Conservation (phyloP, 257 asterid species). For the Solanum pimpinellifolium region DNA sequence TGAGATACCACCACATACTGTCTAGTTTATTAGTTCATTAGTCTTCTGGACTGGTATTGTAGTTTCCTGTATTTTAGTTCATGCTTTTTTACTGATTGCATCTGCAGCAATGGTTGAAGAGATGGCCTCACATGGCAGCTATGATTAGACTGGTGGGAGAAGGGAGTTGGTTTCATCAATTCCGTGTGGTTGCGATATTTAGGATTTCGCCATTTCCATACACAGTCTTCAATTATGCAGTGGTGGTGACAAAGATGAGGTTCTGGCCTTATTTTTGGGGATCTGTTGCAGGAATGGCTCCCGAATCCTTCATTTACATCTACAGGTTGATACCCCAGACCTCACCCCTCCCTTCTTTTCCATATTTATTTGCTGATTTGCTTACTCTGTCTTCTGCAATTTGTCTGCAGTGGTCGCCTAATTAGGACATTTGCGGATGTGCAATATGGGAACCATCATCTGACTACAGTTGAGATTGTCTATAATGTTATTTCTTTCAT, state of each 20-base stretch:
- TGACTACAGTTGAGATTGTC: constrained; percentile 62
- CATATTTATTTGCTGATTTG: neutral
- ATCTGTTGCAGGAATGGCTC: constrained; percentile 85
- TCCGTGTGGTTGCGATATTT: constrained; percentile 75
- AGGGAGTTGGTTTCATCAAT: constrained; percentile 86
- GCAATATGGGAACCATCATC: constrained; percentile 54
- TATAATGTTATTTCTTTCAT: constrained; percentile 66
- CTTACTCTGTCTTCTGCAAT: neutral
- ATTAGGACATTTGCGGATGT: constrained; percentile 78
- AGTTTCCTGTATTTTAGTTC: neutral
- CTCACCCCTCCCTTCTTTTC: neutral
- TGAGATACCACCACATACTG: neutral
- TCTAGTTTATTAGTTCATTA: neutral
- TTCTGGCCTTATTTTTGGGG: constrained; percentile 91
- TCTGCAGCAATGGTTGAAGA: constrained; percentile 66
- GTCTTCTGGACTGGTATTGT: neutral
- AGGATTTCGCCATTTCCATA: constrained; percentile 88
- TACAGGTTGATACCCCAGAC: constrained; percentile 41
- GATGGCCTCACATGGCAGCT: constrained; percentile 87
- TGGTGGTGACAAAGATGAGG: constrained; percentile 75
- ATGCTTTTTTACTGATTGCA: neutral
- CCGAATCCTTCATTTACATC: constrained; percentile 90
- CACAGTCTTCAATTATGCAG: constrained; percentile 79
- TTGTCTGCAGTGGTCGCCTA: constrained; percentile 66
- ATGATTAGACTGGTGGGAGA: constrained; percentile 82